These are phyloP conservation scores for Starmera quercuum DNA, from an alignment of 805 yeast species.

Conservation along the genomic window DNA sequence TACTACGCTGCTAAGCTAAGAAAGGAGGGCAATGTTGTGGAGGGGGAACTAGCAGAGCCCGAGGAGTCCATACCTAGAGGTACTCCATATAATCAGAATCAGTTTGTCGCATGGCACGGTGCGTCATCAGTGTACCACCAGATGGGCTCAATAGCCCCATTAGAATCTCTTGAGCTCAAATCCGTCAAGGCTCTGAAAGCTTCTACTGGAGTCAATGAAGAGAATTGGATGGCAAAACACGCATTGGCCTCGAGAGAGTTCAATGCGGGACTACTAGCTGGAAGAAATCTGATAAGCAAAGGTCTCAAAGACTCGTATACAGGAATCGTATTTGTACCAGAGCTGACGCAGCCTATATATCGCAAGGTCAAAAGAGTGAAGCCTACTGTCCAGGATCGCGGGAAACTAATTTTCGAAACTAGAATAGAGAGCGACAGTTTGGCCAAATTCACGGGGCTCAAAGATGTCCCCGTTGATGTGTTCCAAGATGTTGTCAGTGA, in stretches of 20 bases:
- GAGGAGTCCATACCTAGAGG: conserved; percentile 41
- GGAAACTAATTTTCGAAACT: conserved; percentile 39
- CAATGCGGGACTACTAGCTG: conserved; percentile 53
- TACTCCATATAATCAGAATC: conserved; percentile 36
- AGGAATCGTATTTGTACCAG: conserved; percentile 71
- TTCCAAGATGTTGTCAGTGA: conserved; percentile 53
- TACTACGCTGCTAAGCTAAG: conserved; percentile 61
- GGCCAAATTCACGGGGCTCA: conserved; percentile 55
- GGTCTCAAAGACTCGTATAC: conserved; percentile 79
- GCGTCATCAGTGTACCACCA: conserved; percentile 34
- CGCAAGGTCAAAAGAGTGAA: conserved; percentile 19
- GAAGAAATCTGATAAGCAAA: conserved; percentile 45
- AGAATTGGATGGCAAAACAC: conserved; percentile 80
- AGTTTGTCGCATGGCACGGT: conserved; percentile 48
- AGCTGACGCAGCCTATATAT: conserved; percentile 60
- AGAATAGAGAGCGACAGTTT: conserved; percentile 38
- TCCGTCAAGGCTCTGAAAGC: conserved; percentile 15
- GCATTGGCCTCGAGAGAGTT: conserved; percentile 70
- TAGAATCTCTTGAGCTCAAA: conserved; percentile 16
- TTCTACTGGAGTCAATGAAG: conserved; percentile 38
- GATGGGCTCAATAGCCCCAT: conserved; percentile 9
- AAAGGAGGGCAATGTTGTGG: conserved; percentile 50
- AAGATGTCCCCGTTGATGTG: conserved; percentile 47
- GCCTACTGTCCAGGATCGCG: conserved; percentile 15
- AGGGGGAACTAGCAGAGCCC: conserved; percentile 69